phyloP scores from a whole-genome alignment of 2,329 filamentous ascomycete species.

The Nothophaeocryptopus gaeumannii region DNA sequence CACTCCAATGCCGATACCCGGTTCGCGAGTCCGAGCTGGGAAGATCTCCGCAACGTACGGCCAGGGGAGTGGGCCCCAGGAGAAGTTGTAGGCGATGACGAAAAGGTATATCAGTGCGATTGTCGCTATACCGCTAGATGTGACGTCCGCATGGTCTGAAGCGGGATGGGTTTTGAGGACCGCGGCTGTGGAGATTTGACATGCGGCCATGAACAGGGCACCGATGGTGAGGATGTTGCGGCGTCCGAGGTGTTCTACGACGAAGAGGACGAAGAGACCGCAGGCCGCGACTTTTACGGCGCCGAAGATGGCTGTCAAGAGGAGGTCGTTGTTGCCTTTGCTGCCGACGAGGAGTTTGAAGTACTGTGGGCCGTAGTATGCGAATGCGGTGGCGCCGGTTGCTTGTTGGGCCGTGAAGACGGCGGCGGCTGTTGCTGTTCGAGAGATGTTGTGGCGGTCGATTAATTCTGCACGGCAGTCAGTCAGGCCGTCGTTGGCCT shows the following conservation, averaged over 20 bases:
- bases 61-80: slow-evolving; percentile 49
- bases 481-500: too few species aligned
- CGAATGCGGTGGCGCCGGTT: slow-evolving; percentile 54
- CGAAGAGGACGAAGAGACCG: slow-evolving; percentile 51
- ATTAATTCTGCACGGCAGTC: slow-evolving; percentile 40
- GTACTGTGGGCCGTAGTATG: slow-evolving; percentile 56
- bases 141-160: slow-evolving; percentile 23
- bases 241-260: slow-evolving; percentile 52
- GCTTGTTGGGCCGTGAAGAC: slow-evolving; percentile 54
- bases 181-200: slow-evolving; percentile 34
- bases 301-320: slow-evolving; percentile 55
- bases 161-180: slow-evolving; percentile 31
- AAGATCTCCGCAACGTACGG: slow-evolving; percentile 47
- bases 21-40: slow-evolving; percentile 49
- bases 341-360: slow-evolving; percentile 51
- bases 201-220: slow-evolving; percentile 36
- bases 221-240: slow-evolving; percentile 34
- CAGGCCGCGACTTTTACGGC: slow-evolving; percentile 54
- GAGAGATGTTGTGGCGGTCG: slow-evolving; percentile 44
- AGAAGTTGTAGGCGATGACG: slow-evolving; percentile 53
- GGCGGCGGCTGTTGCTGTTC: slow-evolving; percentile 44
- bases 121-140: slow-evolving; percentile 47
- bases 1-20: slow-evolving; percentile 49
- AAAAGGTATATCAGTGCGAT: slow-evolving; percentile 56
- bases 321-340: slow-evolving; percentile 42